Evolutionary conservation across 1,284 basidiomycete genomes (phyloP).

Genomic region (Chalciporus piperatoides): DNA sequence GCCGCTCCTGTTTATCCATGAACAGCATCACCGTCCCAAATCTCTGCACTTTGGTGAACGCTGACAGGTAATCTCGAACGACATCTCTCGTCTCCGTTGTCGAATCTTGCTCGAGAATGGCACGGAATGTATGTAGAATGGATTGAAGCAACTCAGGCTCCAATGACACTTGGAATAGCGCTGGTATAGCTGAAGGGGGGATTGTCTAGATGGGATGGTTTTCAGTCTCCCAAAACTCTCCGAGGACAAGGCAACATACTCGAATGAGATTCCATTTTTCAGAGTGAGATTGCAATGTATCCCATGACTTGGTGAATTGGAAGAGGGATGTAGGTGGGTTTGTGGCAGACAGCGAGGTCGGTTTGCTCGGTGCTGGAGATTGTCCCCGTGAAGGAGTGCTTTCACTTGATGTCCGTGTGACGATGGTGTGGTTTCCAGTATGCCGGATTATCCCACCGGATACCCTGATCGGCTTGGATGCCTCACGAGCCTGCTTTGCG

Average conservation of each 20-base stretch:
- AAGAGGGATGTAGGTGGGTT: conserved; percentile 49
- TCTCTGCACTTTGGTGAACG: conserved; percentile 51
- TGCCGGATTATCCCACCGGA: conserved; percentile 60
- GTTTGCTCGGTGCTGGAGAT: conserved; percentile 3
- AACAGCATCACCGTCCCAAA: conserved; percentile 63
- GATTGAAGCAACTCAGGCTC: conserved; percentile 57
- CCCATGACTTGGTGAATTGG: conserved; percentile 56
- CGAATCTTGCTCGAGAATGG: conserved; percentile 31
- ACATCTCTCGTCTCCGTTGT: conserved; percentile 27
- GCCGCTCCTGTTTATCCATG: conserved; percentile 52
- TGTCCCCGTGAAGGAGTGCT: conserved; percentile 7
- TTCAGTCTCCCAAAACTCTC: not conserved
- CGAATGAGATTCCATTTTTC: conserved; percentile 52
- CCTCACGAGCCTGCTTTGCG: conserved; percentile 51
- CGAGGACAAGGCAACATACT: conserved; percentile 34
- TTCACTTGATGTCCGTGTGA: conserved; percentile 26
- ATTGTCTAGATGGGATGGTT: conserved; percentile 40
- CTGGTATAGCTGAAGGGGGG: conserved; percentile 48
- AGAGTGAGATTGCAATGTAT: conserved; percentile 33
- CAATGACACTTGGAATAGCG: conserved; percentile 61
- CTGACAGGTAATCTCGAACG: conserved; percentile 45
- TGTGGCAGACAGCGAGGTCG: conserved; percentile 5
- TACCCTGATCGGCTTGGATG: conserved; percentile 40
- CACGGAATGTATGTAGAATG: conserved; percentile 49
- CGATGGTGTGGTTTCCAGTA: conserved; percentile 48